These are phyloP conservation scores for Warburgia ugandensis DNA, from an alignment of 164 flowering plant species.

Conservation along the genomic window DNA sequence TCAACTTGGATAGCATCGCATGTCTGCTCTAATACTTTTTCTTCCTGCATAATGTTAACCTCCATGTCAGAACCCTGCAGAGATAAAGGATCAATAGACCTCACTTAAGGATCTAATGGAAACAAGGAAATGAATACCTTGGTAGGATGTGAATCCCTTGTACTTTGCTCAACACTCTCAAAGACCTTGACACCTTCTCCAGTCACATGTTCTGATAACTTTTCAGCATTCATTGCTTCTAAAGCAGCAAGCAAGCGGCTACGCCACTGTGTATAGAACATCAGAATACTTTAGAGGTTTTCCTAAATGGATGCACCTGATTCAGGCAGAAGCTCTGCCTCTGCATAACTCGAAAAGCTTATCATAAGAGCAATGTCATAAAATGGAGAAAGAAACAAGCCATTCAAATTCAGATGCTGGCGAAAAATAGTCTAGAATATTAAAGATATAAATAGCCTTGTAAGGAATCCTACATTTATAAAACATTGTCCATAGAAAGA, in stretches of 20 bases:
- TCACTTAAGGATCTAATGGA: not conserved
- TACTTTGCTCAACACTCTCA: slow-evolving; percentile 30
- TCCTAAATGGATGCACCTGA: too few species aligned
- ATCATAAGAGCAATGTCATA: too few species aligned
- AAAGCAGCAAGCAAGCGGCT: slow-evolving; percentile 68
- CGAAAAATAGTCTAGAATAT: too few species aligned
- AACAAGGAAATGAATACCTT: slow-evolving; percentile 22
- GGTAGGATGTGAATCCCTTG: slow-evolving; percentile 17
- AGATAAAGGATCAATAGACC: not conserved
- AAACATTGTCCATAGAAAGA: too few species aligned
- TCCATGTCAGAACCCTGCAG: slow-evolving; percentile 1
- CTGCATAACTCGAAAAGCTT: too few species aligned
- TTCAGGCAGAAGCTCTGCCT: too few species aligned
- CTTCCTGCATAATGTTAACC: slow-evolving; percentile 45
- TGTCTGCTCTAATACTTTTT: slow-evolving; percentile 22
- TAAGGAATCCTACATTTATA: too few species aligned
- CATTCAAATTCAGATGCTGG: too few species aligned
- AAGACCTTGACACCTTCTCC: slow-evolving; percentile 27
- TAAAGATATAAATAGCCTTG: too few species aligned
- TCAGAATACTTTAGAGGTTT: not conserved
- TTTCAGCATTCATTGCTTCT: slow-evolving; percentile 49
- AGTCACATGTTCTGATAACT: slow-evolving; percentile 27
- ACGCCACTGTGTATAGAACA: slow-evolving; percentile 59
- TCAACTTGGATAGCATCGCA: slow-evolving; percentile 24
- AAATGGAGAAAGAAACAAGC: too few species aligned